Conservation (phyloP, 768 basidiomycete genomes). For the Rhodosporidiobolus odoratus region DNA sequence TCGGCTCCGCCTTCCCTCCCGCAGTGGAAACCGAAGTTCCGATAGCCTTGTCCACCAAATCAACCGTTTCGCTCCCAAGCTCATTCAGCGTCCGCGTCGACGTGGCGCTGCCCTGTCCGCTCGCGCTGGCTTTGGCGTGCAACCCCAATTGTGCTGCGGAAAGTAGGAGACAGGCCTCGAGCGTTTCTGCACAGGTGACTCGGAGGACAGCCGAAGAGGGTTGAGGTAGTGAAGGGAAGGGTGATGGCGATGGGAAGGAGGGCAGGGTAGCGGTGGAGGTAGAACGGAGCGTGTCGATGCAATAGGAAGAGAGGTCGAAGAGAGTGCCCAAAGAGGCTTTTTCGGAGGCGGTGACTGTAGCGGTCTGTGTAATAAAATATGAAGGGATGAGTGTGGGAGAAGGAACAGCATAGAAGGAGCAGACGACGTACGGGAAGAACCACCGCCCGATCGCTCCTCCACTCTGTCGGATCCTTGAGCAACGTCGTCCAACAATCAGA, state of each 20-base stretch:
- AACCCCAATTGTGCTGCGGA: constrained; percentile 34
- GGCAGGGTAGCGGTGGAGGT: constrained; percentile 53
- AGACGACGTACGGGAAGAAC: constrained; percentile 38
- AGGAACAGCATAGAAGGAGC: neutral
- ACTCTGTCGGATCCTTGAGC: constrained; percentile 58
- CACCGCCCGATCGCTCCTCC: constrained; percentile 51
- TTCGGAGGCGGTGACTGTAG: constrained; percentile 75
- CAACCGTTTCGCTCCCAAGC: constrained; percentile 5
- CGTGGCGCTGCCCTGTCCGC: neutral
- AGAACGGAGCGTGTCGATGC: constrained; percentile 62
- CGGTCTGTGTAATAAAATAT: constrained; percentile 58
- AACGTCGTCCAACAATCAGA: constrained; percentile 67
- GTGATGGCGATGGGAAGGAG: neutral
- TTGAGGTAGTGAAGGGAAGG: constrained; percentile 3
- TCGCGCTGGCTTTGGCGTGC: neutral
- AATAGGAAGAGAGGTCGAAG: constrained; percentile 73
- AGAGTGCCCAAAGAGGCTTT: constrained; percentile 79
- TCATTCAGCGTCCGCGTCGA: constrained; percentile 13
- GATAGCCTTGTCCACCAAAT: constrained; percentile 27
- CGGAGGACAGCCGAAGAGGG: constrained; percentile 4
- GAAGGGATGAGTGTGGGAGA: neutral
- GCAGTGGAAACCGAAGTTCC: neutral
- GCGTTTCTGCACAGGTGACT: constrained; percentile 15
- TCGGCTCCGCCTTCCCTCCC: neutral
- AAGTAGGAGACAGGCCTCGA: constrained; percentile 36